Base-by-base conservation (phyloP, 1,284 basidiomycete species). In the Boletus semigastroideus region DNA sequence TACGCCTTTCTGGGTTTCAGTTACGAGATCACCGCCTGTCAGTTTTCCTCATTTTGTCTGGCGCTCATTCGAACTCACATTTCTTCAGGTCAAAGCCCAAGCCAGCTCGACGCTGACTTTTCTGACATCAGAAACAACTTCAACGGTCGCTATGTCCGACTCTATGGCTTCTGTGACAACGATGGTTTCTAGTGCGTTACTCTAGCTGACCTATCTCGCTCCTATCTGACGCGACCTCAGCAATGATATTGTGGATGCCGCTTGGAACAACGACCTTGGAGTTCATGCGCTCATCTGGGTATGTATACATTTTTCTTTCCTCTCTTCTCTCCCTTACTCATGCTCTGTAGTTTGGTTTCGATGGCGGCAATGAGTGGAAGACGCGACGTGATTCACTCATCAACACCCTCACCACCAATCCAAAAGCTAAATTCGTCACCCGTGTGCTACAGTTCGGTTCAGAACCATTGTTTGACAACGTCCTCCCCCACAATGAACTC, bases 221-320 rank as follows among this genome's bases (percentile, higher is more conserved):
- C 6, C 45, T 34, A 19, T 48, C 30, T 49, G 20, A 47, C 38
- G 41, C 38, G 5, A 20, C 17, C 3, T 44, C 19, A 48, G 86
- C 53, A 76, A 91, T 61, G 76, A 88, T 57, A 67, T 90, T 43
- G 74, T 92, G 20, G 76, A 85, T 33, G 87, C 88, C 28, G 88
- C 88, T 5, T 90, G 86, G 83, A 68, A 74, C 16, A 81, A 83
- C 37, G 76, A 79, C 5, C 67, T 91, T 19, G 88, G 89, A 39
- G 79, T 91, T 4, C 86, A 90, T 56, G 83, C 85, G 20, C 70
- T 90, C n/a, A 80, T 90, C 51, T 91, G 86, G 87, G 85, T 85
- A 60, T 59, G 76, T 61, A 25, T 25, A 25, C 22, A 22, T 22
- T 22, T 22, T 17, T 31, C 17, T 10, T 34, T 5, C 42, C n/a